Percentiles rank a stretch among this genome's conserved stretches.
phyloP scores from a whole-genome alignment of 2,329 filamentous ascomycete species.

The Cladosporium austrohemisphaericum region DNA sequence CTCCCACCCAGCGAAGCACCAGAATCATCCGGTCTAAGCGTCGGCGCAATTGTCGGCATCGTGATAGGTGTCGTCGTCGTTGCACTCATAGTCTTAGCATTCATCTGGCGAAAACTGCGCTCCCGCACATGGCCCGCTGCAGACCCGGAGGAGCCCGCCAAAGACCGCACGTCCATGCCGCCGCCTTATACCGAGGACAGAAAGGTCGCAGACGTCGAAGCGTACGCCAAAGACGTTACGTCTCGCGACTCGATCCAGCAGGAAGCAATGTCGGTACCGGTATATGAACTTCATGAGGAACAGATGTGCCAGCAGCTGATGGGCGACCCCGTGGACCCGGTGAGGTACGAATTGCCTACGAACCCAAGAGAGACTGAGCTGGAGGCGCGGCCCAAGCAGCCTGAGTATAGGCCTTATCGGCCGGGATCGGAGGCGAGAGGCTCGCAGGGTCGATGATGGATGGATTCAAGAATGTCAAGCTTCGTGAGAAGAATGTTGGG shows the following conservation, averaged over 20 bases:
- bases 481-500: no score
- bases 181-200: background rate
- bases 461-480: no score
- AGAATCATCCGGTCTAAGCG: background rate
- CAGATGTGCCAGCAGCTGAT: constrained; percentile 1
- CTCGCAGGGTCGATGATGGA: no score
- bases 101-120: constrained; percentile 3
- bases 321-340: background rate
- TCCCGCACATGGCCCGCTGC: background rate
- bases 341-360: background rate
- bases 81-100: background rate
- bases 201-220: background rate
- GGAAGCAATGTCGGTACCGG: background rate
- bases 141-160: background rate
- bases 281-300: constrained; percentile 7
- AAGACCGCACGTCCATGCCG: background rate
- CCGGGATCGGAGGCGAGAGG: background rate
- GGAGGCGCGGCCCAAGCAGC: background rate
- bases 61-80: background rate
- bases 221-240: background rate
- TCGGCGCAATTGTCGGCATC: constrained; percentile 3
- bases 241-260: background rate
- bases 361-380: background rate
- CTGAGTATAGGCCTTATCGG: background rate
- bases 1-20: background rate